phyloP scores from a whole-genome alignment of 495 filamentous ascomycete genomes.

The Penicillium canariense region DNA sequence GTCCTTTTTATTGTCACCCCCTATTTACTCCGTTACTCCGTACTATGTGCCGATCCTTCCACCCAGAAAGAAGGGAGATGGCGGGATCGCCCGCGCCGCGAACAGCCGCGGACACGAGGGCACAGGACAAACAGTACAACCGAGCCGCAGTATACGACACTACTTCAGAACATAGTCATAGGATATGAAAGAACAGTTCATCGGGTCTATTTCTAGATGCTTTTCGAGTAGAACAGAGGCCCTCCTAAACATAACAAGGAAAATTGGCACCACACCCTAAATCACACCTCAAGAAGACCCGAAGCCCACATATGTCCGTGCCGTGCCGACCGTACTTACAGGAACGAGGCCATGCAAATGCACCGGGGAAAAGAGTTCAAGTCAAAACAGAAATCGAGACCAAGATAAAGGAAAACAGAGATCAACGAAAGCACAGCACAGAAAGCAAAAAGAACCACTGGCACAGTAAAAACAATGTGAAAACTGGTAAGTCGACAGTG shows the following conservation, averaged over 20 bases:
- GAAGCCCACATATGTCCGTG: conserved; percentile 28
- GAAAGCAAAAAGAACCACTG: conserved; percentile 4
- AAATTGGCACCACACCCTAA: conserved; percentile 18
- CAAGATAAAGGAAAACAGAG: conserved; percentile 12
- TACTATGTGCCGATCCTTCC: too few relatives aligned
- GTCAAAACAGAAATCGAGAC: conserved; percentile 14
- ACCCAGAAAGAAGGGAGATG: too few relatives aligned
- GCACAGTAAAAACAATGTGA: conserved; percentile 7
- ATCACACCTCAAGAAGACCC: conserved; percentile 25
- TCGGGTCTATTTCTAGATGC: conserved; percentile 31
- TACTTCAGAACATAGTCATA: too few relatives aligned
- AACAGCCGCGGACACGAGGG: too few relatives aligned
- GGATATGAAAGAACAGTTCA: conserved; percentile 10
- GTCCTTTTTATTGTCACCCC: too few relatives aligned
- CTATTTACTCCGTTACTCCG: too few relatives aligned
- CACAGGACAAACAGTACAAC: too few relatives aligned
- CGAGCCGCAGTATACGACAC: too few relatives aligned
- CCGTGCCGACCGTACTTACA: conserved; percentile 30
- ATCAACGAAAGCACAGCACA: conserved; percentile 14
- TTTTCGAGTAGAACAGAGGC: conserved; percentile 24
- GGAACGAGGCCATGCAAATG: conserved; percentile 29
- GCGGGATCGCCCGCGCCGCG: too few relatives aligned
- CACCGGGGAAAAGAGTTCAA: conserved; percentile 18
- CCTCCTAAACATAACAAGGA: conserved; percentile 10
- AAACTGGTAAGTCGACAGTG: conserved; percentile 25